These are phyloP conservation scores for Colletotrichum limetticola DNA, from an alignment of 2,329 filamentous ascomycete species.

Conservation along the genomic window DNA sequence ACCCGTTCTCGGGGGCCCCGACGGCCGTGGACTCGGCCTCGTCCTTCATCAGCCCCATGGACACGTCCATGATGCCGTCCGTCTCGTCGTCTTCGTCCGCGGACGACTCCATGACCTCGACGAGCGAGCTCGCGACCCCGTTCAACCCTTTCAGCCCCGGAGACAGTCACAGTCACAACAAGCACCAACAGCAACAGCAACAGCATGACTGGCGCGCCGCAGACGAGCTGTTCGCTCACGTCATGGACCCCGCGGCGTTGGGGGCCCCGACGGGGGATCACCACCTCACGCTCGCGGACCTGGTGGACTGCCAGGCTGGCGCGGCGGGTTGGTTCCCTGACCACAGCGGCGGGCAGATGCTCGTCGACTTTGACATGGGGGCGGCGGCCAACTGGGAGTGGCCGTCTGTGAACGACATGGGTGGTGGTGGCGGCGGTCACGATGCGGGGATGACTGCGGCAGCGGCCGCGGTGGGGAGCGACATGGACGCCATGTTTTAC, in stretches of 20 bases:
- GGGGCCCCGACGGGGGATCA: conserved; percentile 32
- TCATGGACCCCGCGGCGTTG: conserved; percentile 37
- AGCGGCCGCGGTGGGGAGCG: conserved; percentile 26
- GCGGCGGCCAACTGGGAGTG: conserved; percentile 42
- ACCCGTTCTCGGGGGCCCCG: conserved; percentile 31
- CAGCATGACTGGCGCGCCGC: conserved; percentile 38
- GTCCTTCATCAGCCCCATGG: conserved; percentile 36
- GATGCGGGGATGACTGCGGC: conserved; percentile 33
- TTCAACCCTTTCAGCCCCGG: conserved; percentile 39
- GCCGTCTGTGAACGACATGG: conserved; percentile 33
- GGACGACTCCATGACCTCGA: conserved; percentile 35
- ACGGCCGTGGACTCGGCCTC: conserved; percentile 27
- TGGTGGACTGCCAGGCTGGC: conserved; percentile 39
- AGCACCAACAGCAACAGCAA: background rate
- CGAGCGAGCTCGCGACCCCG: conserved; percentile 37
- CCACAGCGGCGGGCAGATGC: conserved; percentile 36
- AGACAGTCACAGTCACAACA: conserved; percentile 36
- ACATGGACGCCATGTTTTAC: conserved; percentile 38
- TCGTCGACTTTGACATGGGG: conserved; percentile 44
- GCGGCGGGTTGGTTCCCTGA: conserved; percentile 38
- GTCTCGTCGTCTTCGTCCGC: conserved; percentile 15
- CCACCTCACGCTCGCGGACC: conserved; percentile 39
- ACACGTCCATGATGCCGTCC: conserved; percentile 23
- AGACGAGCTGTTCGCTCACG: conserved; percentile 38
- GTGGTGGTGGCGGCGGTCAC: conserved; percentile 26